Base-by-base conservation (phyloP, 2,329 filamentous ascomycete genomes). In the Colletotrichum australisinense region DNA sequence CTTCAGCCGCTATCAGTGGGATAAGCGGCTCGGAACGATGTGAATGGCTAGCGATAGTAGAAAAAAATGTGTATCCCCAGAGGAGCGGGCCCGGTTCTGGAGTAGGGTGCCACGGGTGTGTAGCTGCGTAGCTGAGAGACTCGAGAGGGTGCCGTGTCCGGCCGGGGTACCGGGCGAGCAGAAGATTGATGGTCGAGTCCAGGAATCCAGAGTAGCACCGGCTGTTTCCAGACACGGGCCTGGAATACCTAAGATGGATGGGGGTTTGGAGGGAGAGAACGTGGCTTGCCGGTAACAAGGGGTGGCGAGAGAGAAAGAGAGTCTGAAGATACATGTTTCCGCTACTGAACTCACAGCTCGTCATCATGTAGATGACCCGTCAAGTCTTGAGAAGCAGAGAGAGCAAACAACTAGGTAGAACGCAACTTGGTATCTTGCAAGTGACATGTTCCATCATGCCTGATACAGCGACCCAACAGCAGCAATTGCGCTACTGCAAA, bases 1-100 rank as follows among this genome's bases (percentile, higher is more conserved):
- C 58, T 59, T 26, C 28, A 42, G 24, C 46, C 32, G 63, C 69
- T 74, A 74, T 74, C 72, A 64, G 72, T 26, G 24, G 72, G 72
- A 74, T 74, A 74, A 74, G 72, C 38, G 19, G 68, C 28, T 32
- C 24, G 24, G 69, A 53, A 55, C 63, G 68, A 67, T 24, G 42
- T 74, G 64, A 73, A 74, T 73, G 69, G 73, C 73, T 66, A 52
- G 69, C 60, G 73, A 74, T 74, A 66, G 28, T 72, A 42, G 14
- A 28, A 49, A 46, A 59, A 62, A 55, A 53, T 19, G 28, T 64
- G 66, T 63, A 58, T 67, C 38, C 32, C 24, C n/a, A 57, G 35
- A 59, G 12, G 60, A 38, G 67, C 60, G 67, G 67, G 26, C 60
- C 67, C 53, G 32, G 38, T 65, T 65, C 35, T 42, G 53, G 67